Evolutionary conservation across 495 filamentous ascomycete species (phyloP).

Genomic region (Echria macrotheca): DNA sequence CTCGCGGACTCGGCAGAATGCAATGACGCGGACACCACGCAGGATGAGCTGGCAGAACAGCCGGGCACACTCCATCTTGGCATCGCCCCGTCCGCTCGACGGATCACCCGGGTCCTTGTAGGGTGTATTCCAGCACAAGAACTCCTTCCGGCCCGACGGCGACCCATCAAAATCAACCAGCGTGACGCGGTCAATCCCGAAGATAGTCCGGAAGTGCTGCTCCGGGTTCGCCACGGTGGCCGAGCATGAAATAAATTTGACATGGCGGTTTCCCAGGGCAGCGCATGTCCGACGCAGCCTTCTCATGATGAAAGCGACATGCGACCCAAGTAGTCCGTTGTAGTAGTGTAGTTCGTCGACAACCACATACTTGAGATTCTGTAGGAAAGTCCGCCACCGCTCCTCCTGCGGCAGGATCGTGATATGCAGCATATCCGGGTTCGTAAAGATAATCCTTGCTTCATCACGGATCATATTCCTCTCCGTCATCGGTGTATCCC

Average conservation of each 20-base stretch:
- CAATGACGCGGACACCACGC: constrained; percentile 86
- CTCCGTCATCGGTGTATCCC: constrained; percentile 80
- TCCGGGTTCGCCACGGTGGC: constrained; percentile 94
- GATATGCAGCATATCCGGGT: constrained; percentile 96
- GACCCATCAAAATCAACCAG: constrained; percentile 89
- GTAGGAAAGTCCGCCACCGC: constrained; percentile 79
- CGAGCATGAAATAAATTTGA: constrained; percentile 95
- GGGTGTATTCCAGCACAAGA: constrained; percentile 96
- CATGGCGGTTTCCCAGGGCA: constrained; percentile 79
- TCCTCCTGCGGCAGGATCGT: constrained; percentile 91
- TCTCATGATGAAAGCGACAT: constrained; percentile 93
- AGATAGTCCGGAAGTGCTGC: constrained; percentile 87
- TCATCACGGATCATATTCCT: constrained; percentile 79
- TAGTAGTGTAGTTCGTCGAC: constrained; percentile 92
- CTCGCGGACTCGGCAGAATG: constrained; percentile 83
- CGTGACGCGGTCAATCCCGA: constrained; percentile 73
- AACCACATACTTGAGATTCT: constrained; percentile 87
- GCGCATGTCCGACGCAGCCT: constrained; percentile 83
- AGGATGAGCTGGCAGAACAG: constrained; percentile 88
- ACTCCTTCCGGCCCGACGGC: constrained; percentile 89
- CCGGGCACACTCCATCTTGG: constrained; percentile 74
- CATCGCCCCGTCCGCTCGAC: constrained; percentile 76
- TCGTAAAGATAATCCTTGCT: constrained; percentile 92
- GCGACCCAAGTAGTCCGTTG: constrained; percentile 88
- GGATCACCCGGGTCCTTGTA: constrained; percentile 88